Evolutionary conservation across 345 rosid species (phyloP).

Genomic region (Populus pruinosa): DNA sequence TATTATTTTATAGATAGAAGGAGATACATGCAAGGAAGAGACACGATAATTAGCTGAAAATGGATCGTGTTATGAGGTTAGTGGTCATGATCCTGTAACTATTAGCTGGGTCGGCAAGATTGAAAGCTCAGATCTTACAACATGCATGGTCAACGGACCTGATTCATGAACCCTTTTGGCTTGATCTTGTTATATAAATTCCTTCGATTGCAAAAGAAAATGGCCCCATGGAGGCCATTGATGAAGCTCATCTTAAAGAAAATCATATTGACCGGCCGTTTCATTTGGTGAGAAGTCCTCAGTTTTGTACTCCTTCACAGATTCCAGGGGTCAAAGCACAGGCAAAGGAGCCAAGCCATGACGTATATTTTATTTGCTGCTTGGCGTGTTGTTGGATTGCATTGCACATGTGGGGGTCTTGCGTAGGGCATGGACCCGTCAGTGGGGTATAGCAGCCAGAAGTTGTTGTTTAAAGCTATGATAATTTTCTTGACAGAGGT

Average conservation of each 20-base stretch:
- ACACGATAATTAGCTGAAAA: not conserved
- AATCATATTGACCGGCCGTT: conserved; percentile 36
- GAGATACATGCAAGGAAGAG: not conserved
- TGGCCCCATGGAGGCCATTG: not conserved
- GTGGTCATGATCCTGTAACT: conserved; percentile 1
- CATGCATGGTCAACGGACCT: not conserved
- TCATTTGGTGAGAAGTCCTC: conserved; percentile 40
- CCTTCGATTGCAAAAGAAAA: not conserved
- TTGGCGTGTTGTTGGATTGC: not conserved
- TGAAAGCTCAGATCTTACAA: not conserved
- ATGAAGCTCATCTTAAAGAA: not conserved
- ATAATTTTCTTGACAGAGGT: too few relatives aligned
- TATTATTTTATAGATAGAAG: not conserved
- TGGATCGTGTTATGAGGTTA: not conserved
- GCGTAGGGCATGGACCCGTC: not conserved
- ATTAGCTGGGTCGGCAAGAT: not conserved
- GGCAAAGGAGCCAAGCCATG: not conserved
- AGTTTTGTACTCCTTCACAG: conserved; percentile 17
- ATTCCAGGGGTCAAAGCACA: conserved; percentile 33
- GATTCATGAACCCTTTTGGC: not conserved
- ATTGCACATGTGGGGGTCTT: not conserved
- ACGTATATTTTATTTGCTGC: not conserved
- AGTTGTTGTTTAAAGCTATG: too few relatives aligned
- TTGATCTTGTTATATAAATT: not conserved
- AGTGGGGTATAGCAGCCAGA: too few relatives aligned